These are phyloP conservation scores for Pichia sporocuriosa DNA, from an alignment of 805 yeast species.

Conservation along the genomic window DNA sequence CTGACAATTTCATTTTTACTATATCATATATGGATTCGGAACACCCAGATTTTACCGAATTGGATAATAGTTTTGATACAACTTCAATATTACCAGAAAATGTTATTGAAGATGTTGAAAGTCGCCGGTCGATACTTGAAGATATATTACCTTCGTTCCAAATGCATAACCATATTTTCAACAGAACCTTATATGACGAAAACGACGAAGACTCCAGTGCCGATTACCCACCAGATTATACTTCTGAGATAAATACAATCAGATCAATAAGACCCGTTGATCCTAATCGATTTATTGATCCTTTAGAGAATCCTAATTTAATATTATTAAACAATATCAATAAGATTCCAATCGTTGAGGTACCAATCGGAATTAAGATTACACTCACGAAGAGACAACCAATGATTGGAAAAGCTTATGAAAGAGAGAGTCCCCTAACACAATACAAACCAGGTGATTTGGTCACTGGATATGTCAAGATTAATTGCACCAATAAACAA, in stretches of 20 bases:
- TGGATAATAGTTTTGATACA: too few relatives aligned
- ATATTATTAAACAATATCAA: constrained; percentile 23
- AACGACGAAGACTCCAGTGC: neutral
- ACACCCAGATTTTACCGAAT: too few relatives aligned
- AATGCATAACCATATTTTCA: constrained; percentile 43
- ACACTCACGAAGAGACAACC: constrained; percentile 39
- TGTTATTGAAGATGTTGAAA: neutral
- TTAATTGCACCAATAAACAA: constrained; percentile 34
- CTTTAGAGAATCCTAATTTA: constrained; percentile 16
- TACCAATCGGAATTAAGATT: constrained; percentile 21
- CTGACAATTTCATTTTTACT: too few relatives aligned
- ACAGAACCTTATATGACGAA: constrained; percentile 13
- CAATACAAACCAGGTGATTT: constrained; percentile 67
- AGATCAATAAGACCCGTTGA: neutral
- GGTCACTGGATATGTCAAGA: constrained; percentile 47
- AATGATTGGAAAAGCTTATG: constrained; percentile 8
- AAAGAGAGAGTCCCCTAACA: constrained; percentile 30
- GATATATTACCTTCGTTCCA: constrained; percentile 67
- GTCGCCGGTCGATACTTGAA: constrained; percentile 2
- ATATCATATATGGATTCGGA: too few relatives aligned
- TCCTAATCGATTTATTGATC: constrained; percentile 9
- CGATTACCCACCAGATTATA: constrained; percentile 19
- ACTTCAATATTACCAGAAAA: neutral
- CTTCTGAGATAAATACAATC: constrained; percentile 3
- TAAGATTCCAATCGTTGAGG: constrained; percentile 15